phyloP scores from a whole-genome alignment of 306 rosid species.

The Geum urbanum region DNA sequence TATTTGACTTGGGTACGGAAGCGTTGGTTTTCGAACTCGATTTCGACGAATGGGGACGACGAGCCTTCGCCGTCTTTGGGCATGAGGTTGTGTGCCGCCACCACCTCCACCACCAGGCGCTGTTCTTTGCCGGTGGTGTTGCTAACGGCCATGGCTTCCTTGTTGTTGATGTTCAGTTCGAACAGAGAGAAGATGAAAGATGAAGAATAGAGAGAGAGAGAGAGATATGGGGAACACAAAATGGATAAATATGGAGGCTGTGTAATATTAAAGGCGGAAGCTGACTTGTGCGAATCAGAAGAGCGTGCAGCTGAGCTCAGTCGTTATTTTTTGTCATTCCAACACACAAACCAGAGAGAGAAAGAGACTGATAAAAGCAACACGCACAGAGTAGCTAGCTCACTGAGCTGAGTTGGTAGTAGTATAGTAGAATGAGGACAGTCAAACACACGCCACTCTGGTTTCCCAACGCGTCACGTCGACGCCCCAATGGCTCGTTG shows the following conservation, averaged over 20 bases:
- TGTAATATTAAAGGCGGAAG: slow-evolving; percentile 6
- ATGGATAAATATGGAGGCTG: slow-evolving; percentile 26
- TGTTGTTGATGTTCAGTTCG: not conserved
- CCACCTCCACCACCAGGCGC: slow-evolving; percentile 51
- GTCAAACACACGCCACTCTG: not conserved
- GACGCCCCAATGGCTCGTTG: slow-evolving; percentile 33
- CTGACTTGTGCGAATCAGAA: slow-evolving; percentile 12
- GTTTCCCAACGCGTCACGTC: not conserved
- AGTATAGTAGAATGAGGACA: slow-evolving; percentile 1
- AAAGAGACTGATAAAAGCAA: not conserved
- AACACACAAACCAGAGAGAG: not conserved
- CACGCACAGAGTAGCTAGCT: not conserved
- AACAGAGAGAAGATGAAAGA: not conserved
- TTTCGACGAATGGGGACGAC: slow-evolving; percentile 51
- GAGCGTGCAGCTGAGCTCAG: slow-evolving; percentile 20
- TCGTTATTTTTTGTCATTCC: no score
- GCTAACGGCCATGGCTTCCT: slow-evolving; percentile 23
- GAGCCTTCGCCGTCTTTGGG: slow-evolving; percentile 66
- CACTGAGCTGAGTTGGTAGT: not conserved
- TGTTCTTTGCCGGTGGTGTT: slow-evolving; percentile 28
- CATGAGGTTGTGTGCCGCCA: slow-evolving; percentile 64
- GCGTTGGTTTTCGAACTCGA: slow-evolving; percentile 54
- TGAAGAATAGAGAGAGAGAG: slow-evolving; percentile 11
- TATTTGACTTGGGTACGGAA: slow-evolving; percentile 49
- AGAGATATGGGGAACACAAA: not conserved